phyloP scores from a whole-genome alignment of 1,139 yeast genomes.

The Sugiyamaella japonica region DNA sequence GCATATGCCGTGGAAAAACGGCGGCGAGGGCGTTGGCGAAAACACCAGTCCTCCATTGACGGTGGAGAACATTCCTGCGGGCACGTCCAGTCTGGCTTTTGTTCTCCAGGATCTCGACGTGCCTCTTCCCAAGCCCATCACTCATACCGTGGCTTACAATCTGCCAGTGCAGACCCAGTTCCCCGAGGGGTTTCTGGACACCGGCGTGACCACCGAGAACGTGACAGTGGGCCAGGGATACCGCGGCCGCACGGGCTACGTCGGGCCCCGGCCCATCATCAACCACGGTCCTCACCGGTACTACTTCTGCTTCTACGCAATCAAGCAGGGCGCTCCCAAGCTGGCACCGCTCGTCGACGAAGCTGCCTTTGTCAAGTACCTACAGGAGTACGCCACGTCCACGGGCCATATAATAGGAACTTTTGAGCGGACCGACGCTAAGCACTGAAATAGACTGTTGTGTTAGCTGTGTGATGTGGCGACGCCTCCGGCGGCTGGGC shows the following conservation, averaged over 20 bases:
- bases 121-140: slow-evolving; percentile 27
- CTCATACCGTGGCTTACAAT: slow-evolving; percentile 25
- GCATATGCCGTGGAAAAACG: slow-evolving; percentile 27
- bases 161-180: slow-evolving; percentile 10
- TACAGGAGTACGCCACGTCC: slow-evolving; percentile 23
- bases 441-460: slow-evolving; percentile 12
- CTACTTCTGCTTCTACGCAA: slow-evolving; percentile 26
- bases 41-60: slow-evolving; percentile 25
- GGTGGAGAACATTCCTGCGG: slow-evolving; percentile 24
- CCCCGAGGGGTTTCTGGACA: slow-evolving; percentile 23
- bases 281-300: slow-evolving; percentile 30
- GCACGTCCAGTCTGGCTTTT: slow-evolving; percentile 22
- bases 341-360: slow-evolving; percentile 16
- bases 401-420: slow-evolving; percentile 26
- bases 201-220: slow-evolving; percentile 1
- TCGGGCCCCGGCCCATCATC: slow-evolving; percentile 28
- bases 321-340: slow-evolving; percentile 17
- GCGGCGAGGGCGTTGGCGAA: slow-evolving; percentile 26
- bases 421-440: slow-evolving; percentile 28
- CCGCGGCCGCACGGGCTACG: slow-evolving; percentile 22
- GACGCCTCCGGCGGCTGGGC: background rate
- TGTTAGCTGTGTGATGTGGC: background rate
- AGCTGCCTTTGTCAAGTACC: background rate
- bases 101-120: slow-evolving; percentile 28
- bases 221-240: slow-evolving; percentile 24